Percentiles rank a stretch among this genome's conserved stretches.
Evolutionary conservation across 208 protist genomes (phyloP).

Genomic region (Leishmania tarentolae): DNA sequence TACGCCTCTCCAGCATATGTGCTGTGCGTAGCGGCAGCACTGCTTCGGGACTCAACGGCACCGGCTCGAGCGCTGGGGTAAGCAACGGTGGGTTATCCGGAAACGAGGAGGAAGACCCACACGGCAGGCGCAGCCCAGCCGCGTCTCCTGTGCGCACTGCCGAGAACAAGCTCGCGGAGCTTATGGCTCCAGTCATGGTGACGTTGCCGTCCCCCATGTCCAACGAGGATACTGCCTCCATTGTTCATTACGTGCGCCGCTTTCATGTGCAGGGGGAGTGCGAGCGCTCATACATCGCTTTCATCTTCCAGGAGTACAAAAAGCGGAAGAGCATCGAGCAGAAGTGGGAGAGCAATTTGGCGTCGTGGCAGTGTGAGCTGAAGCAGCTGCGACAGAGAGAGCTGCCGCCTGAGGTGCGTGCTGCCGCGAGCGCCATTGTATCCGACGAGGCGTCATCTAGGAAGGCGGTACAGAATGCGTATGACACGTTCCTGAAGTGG

Average conservation of each 20-base stretch:
- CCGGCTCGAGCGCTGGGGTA: constrained; percentile 6
- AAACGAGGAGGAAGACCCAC: constrained; percentile 28
- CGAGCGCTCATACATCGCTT: constrained; percentile 54
- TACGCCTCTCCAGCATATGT: constrained; percentile 34
- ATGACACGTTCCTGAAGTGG: constrained; percentile 65
- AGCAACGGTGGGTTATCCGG: constrained; percentile 10
- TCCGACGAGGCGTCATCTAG: constrained; percentile 37
- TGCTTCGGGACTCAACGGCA: constrained; percentile 2
- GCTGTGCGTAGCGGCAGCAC: constrained; percentile 2
- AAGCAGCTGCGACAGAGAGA: constrained; percentile 36
- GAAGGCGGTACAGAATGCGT: constrained; percentile 28
- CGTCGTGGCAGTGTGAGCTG: constrained; percentile 19
- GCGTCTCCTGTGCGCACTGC: constrained; percentile 17
- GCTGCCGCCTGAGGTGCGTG: constrained; percentile 45
- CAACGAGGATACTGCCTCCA: constrained; percentile 14
- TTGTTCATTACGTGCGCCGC: constrained; percentile 10
- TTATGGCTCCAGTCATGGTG: constrained; percentile 36
- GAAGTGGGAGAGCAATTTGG: constrained; percentile 33
- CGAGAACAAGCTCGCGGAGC: constrained; percentile 25
- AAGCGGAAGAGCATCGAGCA: constrained; percentile 67
- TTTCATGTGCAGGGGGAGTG: constrained; percentile 23
- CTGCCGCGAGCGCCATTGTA: constrained; percentile 30
- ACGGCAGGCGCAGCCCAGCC: constrained; percentile 22
- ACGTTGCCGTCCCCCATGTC: constrained; percentile 34
- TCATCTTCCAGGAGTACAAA: constrained; percentile 83